Evolutionary conservation across 2,329 filamentous ascomycete species (phyloP).

Genomic region (Botrytis squamosa): DNA sequence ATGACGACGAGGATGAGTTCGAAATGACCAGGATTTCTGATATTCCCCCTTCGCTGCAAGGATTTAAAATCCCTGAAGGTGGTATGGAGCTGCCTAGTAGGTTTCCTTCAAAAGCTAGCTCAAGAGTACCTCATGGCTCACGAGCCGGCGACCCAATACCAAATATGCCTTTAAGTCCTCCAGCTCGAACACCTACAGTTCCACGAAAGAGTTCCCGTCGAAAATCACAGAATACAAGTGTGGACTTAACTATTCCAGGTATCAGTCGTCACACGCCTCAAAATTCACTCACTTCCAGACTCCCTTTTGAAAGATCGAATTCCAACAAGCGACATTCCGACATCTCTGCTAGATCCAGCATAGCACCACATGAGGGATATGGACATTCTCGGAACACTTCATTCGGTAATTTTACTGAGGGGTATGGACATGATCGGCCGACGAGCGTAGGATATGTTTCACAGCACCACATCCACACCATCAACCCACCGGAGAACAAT

Average conservation of each 20-base stretch:
- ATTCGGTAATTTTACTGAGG: slow-evolving; percentile 37
- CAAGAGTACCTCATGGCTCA: slow-evolving; percentile 35
- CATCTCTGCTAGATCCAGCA: slow-evolving; percentile 52
- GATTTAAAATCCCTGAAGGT: slow-evolving; percentile 49
- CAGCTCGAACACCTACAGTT: slow-evolving; percentile 45
- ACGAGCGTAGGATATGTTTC: slow-evolving; percentile 57
- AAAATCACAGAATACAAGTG: slow-evolving; percentile 35
- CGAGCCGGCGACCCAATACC: slow-evolving; percentile 43
- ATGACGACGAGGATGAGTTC: slow-evolving; percentile 46
- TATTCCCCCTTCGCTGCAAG: slow-evolving; percentile 56
- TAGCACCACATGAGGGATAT: slow-evolving; percentile 47
- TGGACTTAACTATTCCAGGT: slow-evolving; percentile 23
- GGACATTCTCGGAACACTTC: slow-evolving; percentile 41
- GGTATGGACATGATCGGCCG: slow-evolving; percentile 47
- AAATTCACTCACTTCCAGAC: slow-evolving; percentile 34
- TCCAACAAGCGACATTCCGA: slow-evolving; percentile 54
- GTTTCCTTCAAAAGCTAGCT: slow-evolving; percentile 57
- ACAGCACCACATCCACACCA: slow-evolving; percentile 55
- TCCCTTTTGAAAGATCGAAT: slow-evolving; percentile 58
- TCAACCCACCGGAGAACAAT: slow-evolving; percentile 48
- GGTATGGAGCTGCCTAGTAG: slow-evolving; percentile 55
- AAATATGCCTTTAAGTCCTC: slow-evolving; percentile 23
- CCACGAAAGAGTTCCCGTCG: slow-evolving; percentile 74
- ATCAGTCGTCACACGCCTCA: slow-evolving; percentile 27
- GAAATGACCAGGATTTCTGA: slow-evolving; percentile 47